These are phyloP conservation scores for Clonostachys solani DNA, from an alignment of 2,329 filamentous ascomycete species.

Conservation along the genomic window DNA sequence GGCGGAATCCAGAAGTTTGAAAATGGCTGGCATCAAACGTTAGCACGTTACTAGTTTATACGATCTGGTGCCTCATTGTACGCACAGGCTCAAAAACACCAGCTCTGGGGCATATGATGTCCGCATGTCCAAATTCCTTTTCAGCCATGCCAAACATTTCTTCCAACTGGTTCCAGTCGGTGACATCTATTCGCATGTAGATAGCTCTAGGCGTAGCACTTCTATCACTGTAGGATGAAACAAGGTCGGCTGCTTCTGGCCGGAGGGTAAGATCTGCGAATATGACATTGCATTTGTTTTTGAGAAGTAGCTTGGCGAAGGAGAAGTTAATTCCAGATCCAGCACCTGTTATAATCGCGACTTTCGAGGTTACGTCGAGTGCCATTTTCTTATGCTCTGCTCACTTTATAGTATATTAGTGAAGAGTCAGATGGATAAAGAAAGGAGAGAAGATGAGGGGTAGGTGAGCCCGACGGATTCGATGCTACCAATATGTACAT, in stretches of 20 bases:
- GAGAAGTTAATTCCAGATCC: slow-evolving; percentile 5
- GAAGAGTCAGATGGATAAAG: too few species aligned
- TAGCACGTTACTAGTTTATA: not conserved
- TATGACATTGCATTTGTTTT: slow-evolving; percentile 37
- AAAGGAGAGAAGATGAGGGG: too few species aligned
- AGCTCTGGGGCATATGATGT: slow-evolving; percentile 42
- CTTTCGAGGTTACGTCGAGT: slow-evolving; percentile 24
- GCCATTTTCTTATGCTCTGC: not conserved
- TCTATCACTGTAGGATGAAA: slow-evolving; percentile 9
- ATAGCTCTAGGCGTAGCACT: slow-evolving; percentile 17
- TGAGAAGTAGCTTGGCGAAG: slow-evolving; percentile 38
- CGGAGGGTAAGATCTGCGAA: slow-evolving; percentile 40
- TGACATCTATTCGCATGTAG: slow-evolving; percentile 37
- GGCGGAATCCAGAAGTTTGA: slow-evolving; percentile 5
- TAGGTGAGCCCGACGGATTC: too few species aligned
- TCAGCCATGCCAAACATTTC: slow-evolving; percentile 20
- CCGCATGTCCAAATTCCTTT: slow-evolving; percentile 23
- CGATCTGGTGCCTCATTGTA: not conserved
- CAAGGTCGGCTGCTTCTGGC: slow-evolving; percentile 28
- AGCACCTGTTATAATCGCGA: slow-evolving; percentile 41
- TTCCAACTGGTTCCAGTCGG: slow-evolving; percentile 22
- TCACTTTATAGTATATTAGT: too few species aligned
- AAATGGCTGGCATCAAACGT: not conserved
- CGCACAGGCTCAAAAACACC: slow-evolving; percentile 33
- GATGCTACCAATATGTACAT: too few species aligned